These are phyloP conservation scores for Globisporangium viniferum DNA, from an alignment of 352 stramenopile genomes.

Conservation along the genomic window DNA sequence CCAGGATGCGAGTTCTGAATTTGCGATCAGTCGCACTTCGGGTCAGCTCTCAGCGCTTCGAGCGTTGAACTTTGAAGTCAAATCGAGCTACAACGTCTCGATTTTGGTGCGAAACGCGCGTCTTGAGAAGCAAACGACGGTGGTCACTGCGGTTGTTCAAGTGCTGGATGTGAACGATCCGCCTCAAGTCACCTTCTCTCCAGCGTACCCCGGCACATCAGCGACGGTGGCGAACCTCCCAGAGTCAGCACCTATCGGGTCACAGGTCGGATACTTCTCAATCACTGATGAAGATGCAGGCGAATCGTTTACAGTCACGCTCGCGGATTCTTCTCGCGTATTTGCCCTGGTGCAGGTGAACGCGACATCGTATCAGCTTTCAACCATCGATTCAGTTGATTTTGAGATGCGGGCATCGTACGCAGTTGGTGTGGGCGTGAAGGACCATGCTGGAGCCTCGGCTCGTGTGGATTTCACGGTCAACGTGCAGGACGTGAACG, in stretches of 20 bases:
- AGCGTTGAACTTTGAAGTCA: slow-evolving; percentile 31
- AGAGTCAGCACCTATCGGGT: slow-evolving; percentile 8
- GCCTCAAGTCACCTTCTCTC: slow-evolving; percentile 3
- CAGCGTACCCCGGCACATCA: not conserved
- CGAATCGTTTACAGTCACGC: not conserved
- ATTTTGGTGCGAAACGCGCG: slow-evolving; percentile 30
- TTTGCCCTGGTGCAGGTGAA: slow-evolving; percentile 10
- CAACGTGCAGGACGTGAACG: slow-evolving; percentile 42
- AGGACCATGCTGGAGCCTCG: not conserved
- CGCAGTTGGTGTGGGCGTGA: not conserved
- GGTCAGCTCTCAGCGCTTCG: slow-evolving; percentile 19
- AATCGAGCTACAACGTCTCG: slow-evolving; percentile 21
- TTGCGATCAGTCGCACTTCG: slow-evolving; percentile 19
- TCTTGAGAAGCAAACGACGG: slow-evolving; percentile 23
- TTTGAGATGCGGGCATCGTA: slow-evolving; percentile 8
- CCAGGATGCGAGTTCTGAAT: slow-evolving; percentile 12
- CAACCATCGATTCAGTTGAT: not conserved
- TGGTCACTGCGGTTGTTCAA: slow-evolving; percentile 12
- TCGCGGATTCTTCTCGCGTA: not conserved
- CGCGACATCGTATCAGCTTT: slow-evolving; percentile 7
- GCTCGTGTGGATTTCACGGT: slow-evolving; percentile 11
- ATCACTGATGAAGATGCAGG: slow-evolving; percentile 8
- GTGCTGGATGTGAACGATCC: slow-evolving; percentile 11
- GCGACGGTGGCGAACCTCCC: not conserved
- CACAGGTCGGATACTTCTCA: not conserved